A percentile compares a stretch with the other conserved stretches of the same genome.
phyloP scores from a whole-genome alignment of 129 eudicot genomes.

The Cynara cardunculus region DNA sequence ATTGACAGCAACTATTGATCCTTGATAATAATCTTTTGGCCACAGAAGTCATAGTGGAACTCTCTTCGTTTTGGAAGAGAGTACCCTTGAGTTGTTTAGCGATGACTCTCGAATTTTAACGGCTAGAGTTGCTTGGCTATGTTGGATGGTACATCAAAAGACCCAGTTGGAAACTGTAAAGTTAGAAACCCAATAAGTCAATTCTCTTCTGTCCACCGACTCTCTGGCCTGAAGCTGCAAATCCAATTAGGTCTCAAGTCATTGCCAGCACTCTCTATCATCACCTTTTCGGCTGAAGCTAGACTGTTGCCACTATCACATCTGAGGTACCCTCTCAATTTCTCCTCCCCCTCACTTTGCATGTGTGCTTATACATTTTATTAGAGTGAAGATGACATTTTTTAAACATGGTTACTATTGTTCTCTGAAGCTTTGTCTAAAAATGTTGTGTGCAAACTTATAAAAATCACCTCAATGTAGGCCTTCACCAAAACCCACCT shows the following conservation, averaged over 20 bases:
- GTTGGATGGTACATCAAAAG: constrained; percentile 4
- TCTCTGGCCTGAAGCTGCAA: constrained; percentile 3
- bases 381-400: not conserved
- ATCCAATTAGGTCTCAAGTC: constrained; percentile 3
- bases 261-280: not conserved
- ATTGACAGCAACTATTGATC: constrained; percentile 3
- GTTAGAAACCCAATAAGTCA: not conserved
- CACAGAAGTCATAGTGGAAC: not conserved
- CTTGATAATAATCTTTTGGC: not conserved
- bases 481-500: not conserved
- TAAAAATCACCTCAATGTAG: not conserved
- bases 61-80: not conserved
- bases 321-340: not conserved
- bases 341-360: not conserved
- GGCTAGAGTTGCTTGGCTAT: not conserved
- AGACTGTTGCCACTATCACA: not conserved
- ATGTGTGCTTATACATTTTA: not conserved
- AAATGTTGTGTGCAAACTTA: not conserved
- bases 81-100: not conserved
- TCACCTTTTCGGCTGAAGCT: not conserved
- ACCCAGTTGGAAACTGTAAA: constrained; percentile 10
- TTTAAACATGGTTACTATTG: not conserved
- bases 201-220: not conserved
- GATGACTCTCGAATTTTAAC: not conserved
- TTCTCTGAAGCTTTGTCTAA: not conserved